phyloP scores from a whole-genome alignment of 768 basidiomycete species.

The Lactarius hatsudake region DNA sequence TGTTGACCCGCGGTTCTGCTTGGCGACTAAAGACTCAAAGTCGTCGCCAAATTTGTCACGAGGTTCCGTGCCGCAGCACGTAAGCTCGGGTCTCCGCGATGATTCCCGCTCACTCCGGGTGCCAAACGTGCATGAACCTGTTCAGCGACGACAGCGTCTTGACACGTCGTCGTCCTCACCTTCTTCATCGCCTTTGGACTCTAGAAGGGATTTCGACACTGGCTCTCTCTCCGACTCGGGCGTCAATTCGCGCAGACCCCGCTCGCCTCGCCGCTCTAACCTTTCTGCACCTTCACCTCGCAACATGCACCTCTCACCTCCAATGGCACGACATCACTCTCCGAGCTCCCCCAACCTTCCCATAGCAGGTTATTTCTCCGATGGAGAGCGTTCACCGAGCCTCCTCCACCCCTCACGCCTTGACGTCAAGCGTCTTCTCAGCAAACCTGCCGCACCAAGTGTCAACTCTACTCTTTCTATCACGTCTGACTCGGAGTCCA shows the following conservation, averaged over 20 bases:
- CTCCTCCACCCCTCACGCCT: slow-evolving; percentile 22
- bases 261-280: slow-evolving; percentile 1
- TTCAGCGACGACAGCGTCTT: background rate
- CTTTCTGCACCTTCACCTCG: background rate
- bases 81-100: background rate
- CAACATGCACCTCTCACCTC: slow-evolving; percentile 4
- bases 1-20: background rate
- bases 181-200: background rate
- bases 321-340: slow-evolving; percentile 14
- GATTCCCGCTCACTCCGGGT: background rate
- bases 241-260: slow-evolving; percentile 2
- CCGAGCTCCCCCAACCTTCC: slow-evolving; percentile 20
- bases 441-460: slow-evolving; percentile 27
- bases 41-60: background rate
- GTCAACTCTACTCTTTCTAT: slow-evolving; percentile 24
- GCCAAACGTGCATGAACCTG: background rate
- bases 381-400: slow-evolving; percentile 23
- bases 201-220: slow-evolving; percentile 6
- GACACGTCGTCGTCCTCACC: background rate
- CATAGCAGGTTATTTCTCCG: slow-evolving; percentile 21
- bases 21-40: slow-evolving; percentile 9
- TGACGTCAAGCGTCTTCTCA: slow-evolving; percentile 28
- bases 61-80: background rate
- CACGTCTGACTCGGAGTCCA: slow-evolving; percentile 26
- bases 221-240: slow-evolving; percentile 26